A percentile compares a stretch with the other conserved stretches of the same genome.
Evolutionary conservation across 202 grass and related monocot species (phyloP).

Genomic region (Schoenoplectus triqueter): DNA sequence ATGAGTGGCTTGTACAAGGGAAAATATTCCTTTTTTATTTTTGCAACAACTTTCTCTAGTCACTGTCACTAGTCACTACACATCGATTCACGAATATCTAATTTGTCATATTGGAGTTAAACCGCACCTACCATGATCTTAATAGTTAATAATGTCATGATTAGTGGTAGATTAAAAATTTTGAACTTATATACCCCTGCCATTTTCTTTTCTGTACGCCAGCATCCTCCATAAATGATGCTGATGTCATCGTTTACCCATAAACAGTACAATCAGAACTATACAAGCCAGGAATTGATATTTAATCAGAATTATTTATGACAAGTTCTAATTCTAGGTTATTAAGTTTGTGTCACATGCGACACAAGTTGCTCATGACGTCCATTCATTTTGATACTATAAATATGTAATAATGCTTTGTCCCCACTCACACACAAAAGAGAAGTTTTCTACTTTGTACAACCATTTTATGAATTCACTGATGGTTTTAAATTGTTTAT

Average conservation of each 20-base stretch:
- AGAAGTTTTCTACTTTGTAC: background rate
- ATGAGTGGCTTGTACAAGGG: background rate
- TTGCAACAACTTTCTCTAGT: background rate
- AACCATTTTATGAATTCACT: background rate
- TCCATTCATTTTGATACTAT: background rate
- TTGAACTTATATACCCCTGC: too few relatives aligned
- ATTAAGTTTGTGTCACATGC: background rate
- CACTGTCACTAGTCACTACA: background rate
- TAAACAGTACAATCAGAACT: background rate
- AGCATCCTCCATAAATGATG: background rate
- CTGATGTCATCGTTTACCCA: conserved; percentile 15
- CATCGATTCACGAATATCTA: background rate
- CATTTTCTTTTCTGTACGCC: background rate
- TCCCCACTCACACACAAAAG: background rate
- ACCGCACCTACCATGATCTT: background rate
- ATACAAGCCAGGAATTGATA: background rate
- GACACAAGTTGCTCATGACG: background rate
- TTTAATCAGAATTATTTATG: conserved; percentile 4
- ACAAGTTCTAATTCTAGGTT: background rate
- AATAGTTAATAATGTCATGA: background rate
- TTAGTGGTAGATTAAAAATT: background rate
- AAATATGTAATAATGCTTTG: background rate
- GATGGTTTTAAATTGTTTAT: background rate
- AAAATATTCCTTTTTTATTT: background rate
- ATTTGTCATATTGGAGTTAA: background rate